Evolutionary conservation across 768 basidiomycete genomes (phyloP), one percentile per base, ranked within the genome.

Genomic region (Antrodiella citrinella): DNA sequence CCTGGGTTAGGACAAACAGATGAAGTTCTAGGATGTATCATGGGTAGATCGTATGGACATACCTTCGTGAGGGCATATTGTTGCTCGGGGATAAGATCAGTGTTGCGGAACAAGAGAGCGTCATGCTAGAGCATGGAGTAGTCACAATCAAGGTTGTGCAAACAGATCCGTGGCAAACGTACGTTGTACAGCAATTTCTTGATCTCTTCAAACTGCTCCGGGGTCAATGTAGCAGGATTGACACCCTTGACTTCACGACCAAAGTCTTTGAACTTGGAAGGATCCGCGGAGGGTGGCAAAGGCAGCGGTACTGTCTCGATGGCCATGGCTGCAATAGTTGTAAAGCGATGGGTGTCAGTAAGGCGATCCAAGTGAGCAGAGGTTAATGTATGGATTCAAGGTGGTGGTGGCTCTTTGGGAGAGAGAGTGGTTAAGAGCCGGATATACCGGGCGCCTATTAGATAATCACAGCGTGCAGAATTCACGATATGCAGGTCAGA

Each of bases 51-150:
- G 46, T 22, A 42, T 43, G 5, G 30, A 54, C 72, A 50, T 55
- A 84, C 90, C 78, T 91, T 91, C 12, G 90, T 92, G 52, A 94
- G 66, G 12, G 79, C 78, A 65, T 87, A 91, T 64, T 93, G 91
- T 61, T 88, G 81, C 65, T 90, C 87, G 0, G 91, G 90, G 3
- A 81, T 76, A 20, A 93, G 64, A 24, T 75, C 67, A 25, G 74
- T 75, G 59, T 86, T 66, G 50, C 86, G 75, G 71, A 93, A 94
- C 49, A 94, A 71, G 39, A 94, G 74, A 15, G 75, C 76, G 40
- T 77, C 76, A 57, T 93, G 74, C 87, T 91, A 59, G 24, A 43
- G 20, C 42, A 42, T 12, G n/a, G n/a, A n/a, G n/a, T 5, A 9
- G 20, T 50, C 42, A 19, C 3, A 19, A 11, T 47, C 44, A 52